These are phyloP conservation scores for Phaeosphaeriaceae sp. DNA, from an alignment of 2,329 filamentous ascomycete species.

Conservation along the genomic window DNA sequence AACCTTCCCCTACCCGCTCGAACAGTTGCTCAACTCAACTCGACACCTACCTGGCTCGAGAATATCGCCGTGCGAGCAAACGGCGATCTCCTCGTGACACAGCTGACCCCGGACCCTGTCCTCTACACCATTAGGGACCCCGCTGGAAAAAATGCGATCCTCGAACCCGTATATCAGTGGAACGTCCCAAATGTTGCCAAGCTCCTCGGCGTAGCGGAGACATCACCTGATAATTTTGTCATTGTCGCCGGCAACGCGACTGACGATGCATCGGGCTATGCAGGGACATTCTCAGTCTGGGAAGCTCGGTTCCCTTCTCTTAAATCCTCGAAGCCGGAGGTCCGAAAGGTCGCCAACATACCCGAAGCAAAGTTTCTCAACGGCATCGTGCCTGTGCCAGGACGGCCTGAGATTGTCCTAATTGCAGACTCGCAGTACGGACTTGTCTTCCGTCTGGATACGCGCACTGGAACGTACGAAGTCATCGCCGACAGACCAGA, in stretches of 20 bases:
- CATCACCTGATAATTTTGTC: conserved; percentile 10
- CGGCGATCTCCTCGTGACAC: conserved; percentile 15
- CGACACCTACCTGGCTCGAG: conserved; percentile 11
- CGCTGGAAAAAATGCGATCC: no score
- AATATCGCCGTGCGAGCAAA: conserved; percentile 13
- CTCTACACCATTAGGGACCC: conserved; percentile 5
- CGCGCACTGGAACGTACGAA: conserved; percentile 4
- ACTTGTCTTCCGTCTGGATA: conserved; percentile 11
- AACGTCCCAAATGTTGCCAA: conserved; percentile 6
- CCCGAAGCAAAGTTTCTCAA: no score
- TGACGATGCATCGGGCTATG: neutral
- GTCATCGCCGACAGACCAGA: conserved; percentile 11
- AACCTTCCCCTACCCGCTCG: neutral
- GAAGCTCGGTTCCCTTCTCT: no score
- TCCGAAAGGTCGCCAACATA: no score
- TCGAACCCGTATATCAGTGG: no score
- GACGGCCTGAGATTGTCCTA: neutral
- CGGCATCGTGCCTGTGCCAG: neutral
- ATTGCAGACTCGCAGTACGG: conserved; percentile 11
- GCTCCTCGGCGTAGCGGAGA: conserved; percentile 16
- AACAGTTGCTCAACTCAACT: conserved; percentile 13
- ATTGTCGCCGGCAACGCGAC: conserved; percentile 16
- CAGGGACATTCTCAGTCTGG: no score
- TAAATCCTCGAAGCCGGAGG: no score
- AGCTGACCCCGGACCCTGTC: conserved; percentile 3